These are phyloP conservation scores for Malus fusca DNA, from an alignment of 306 rosid genomes.

Conservation along the genomic window DNA sequence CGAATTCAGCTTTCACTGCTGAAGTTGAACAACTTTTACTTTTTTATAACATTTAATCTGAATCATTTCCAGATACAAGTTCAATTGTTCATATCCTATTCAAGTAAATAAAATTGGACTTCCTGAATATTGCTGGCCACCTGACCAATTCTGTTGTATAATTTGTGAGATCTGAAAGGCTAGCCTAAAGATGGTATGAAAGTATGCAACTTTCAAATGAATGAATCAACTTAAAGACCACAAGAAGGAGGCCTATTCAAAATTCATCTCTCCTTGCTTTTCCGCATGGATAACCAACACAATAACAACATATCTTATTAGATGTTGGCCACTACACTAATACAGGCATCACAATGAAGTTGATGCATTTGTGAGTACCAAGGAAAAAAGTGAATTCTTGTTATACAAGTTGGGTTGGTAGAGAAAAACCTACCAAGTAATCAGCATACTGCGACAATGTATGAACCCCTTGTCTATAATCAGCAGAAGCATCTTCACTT, in stretches of 20 bases:
- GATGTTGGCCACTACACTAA: not conserved
- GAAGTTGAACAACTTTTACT: not conserved
- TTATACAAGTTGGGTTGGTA: no score
- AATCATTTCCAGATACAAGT: not conserved
- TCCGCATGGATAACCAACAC: not conserved
- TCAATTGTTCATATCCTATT: not conserved
- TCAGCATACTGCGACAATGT: constrained; percentile 96
- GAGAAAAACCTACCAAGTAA: constrained; percentile 57
- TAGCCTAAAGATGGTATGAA: not conserved
- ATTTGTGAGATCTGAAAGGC: not conserved
- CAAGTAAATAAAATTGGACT: not conserved
- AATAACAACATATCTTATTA: not conserved
- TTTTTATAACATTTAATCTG: not conserved
- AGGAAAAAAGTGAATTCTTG: not conserved
- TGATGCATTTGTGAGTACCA: not conserved
- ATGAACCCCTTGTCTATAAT: constrained; percentile 96
- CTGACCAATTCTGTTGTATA: not conserved
- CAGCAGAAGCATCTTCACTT: constrained; percentile 94
- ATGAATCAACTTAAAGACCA: not conserved
- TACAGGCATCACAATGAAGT: not conserved
- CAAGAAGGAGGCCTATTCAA: not conserved
- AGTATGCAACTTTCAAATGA: not conserved
- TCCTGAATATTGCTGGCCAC: not conserved
- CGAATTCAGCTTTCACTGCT: not conserved
- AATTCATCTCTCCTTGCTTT: not conserved